These are phyloP conservation scores for Tilletia horrida DNA, from an alignment of 1,284 basidiomycete species.

Conservation along the genomic window DNA sequence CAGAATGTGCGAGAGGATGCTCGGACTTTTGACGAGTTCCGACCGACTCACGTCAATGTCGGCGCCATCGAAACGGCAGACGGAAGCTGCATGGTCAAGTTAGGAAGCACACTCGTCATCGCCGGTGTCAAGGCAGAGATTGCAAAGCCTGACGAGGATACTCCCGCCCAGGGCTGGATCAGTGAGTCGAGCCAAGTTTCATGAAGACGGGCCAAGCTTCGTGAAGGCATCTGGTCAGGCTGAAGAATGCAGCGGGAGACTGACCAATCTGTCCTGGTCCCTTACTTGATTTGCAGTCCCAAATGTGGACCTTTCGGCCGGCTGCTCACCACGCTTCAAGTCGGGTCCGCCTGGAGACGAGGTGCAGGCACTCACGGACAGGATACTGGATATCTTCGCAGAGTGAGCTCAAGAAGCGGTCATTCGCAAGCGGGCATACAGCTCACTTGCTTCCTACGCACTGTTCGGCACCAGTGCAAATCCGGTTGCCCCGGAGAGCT, in stretches of 20 bases:
- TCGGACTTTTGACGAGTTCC: conserved; percentile 24
- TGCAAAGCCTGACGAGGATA: conserved; percentile 19
- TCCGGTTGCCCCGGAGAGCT: conserved; percentile 64
- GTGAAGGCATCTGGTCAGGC: no score
- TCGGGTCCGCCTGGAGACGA: conserved; percentile 72
- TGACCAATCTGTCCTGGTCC: no score
- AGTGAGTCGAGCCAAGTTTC: neutral
- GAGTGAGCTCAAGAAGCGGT: conserved; percentile 59
- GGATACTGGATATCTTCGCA: conserved; percentile 63
- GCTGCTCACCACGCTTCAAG: conserved; percentile 88
- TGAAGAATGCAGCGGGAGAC: no score
- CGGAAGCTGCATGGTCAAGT: conserved; percentile 32
- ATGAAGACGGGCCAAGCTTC: no score
- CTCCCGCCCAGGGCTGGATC: conserved; percentile 16
- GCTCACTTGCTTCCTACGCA: conserved; percentile 39
- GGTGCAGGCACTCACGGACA: conserved; percentile 36
- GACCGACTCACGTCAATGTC: conserved; percentile 28
- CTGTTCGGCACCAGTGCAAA: conserved; percentile 22
- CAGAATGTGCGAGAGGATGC: conserved; percentile 37
- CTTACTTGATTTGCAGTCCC: conserved; percentile 54
- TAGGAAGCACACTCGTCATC: conserved; percentile 35
- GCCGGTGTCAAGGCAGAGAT: conserved; percentile 41
- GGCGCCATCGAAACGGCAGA: conserved; percentile 38
- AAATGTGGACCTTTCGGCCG: conserved; percentile 84
- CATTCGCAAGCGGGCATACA: neutral